phyloP scores from a whole-genome alignment of 2,329 filamentous ascomycete species.

The Cadophora gregata region DNA sequence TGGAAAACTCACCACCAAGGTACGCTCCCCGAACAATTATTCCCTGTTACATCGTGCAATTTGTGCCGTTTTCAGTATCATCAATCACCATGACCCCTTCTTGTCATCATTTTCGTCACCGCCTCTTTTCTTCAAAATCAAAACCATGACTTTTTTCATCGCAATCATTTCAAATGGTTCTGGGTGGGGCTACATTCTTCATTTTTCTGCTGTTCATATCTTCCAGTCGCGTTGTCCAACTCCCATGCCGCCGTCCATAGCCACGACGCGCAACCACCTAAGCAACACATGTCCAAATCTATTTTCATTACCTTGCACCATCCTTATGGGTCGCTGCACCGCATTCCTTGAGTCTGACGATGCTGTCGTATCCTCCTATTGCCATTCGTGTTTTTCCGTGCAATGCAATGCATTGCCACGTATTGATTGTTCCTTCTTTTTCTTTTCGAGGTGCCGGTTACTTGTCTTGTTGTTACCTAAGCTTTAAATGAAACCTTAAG shows the following conservation, averaged over 20 bases:
- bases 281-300: slow-evolving; percentile 32
- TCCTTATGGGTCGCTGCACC: slow-evolving; percentile 15
- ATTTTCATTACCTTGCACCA: slow-evolving; percentile 15
- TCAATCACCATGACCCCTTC: background rate
- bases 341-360: slow-evolving; percentile 23
- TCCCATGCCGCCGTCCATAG: slow-evolving; percentile 31
- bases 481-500: slow-evolving; percentile 32
- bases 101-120: slow-evolving; percentile 1
- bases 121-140: background rate
- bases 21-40: slow-evolving; percentile 28
- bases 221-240: slow-evolving; percentile 20
- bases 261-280: slow-evolving; percentile 35
- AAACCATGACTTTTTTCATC: background rate
- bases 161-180: slow-evolving; percentile 5
- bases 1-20: slow-evolving; percentile 35
- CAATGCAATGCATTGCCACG: slow-evolving; percentile 29
- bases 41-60: slow-evolving; percentile 17
- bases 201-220: slow-evolving; percentile 8
- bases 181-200: background rate
- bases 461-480: slow-evolving; percentile 31
- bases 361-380: slow-evolving; percentile 13
- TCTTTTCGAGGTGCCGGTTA: slow-evolving; percentile 26
- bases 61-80: slow-evolving; percentile 8
- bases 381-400: slow-evolving; percentile 17
- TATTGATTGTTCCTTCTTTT: slow-evolving; percentile 31